Evolutionary conservation across 129 eudicot genomes (phyloP).

Genomic region (Apium graveolens): DNA sequence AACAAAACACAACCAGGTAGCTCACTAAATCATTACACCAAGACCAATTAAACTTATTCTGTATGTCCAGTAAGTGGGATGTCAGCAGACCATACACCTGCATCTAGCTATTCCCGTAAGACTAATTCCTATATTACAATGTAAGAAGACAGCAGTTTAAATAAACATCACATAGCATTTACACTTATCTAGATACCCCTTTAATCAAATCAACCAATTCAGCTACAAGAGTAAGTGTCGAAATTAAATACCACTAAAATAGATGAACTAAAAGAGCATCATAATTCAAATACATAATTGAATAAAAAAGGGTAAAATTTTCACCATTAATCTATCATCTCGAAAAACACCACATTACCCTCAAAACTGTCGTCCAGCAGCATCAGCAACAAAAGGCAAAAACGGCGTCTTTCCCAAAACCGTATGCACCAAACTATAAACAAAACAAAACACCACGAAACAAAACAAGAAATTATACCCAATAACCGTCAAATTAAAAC

Average conservation of each 20-base stretch:
- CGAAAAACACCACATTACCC: background rate
- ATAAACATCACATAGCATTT: background rate
- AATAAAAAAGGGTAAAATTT: background rate
- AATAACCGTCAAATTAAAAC: slow-evolving; percentile 47
- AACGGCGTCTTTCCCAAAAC: slow-evolving; percentile 68
- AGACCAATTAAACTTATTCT: no score
- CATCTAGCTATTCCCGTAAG: background rate
- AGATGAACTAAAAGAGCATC: background rate
- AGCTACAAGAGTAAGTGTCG: background rate
- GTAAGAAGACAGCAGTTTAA: background rate
- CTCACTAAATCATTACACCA: no score
- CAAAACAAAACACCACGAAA: slow-evolving; percentile 43
- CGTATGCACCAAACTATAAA: slow-evolving; percentile 46
- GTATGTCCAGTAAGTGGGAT: no score
- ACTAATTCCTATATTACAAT: background rate
- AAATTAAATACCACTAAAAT: background rate
- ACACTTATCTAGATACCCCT: background rate
- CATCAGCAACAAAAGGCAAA: slow-evolving; percentile 86
- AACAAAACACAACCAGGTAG: no score
- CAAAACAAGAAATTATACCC: slow-evolving; percentile 48
- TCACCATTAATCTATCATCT: background rate
- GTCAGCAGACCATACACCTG: no score
- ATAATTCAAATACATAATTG: background rate
- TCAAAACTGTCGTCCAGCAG: slow-evolving; percentile 79
- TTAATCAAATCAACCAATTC: background rate